A percentile compares a stretch with the other conserved stretches of the same genome.
These are phyloP conservation scores for Phytophthora litchii DNA, from an alignment of 352 stramenopile species.

Conservation along the genomic window DNA sequence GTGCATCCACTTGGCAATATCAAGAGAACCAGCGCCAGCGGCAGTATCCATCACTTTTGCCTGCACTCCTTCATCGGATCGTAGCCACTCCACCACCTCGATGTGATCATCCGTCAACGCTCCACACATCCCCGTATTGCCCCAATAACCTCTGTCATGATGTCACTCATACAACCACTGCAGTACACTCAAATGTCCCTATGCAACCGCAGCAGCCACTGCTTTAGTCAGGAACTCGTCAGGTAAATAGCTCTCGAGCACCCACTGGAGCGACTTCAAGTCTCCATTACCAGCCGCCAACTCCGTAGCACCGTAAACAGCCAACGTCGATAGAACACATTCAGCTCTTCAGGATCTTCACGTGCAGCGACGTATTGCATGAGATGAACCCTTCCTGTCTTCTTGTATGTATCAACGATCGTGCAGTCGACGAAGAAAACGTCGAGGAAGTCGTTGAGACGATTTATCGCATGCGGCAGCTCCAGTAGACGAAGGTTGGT, in stretches of 20 bases:
- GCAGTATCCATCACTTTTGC: conserved; percentile 28
- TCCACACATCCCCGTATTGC: conserved; percentile 27
- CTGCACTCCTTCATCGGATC: conserved; percentile 18
- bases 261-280: conserved; percentile 13
- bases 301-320: conserved; percentile 21
- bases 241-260: conserved; percentile 27
- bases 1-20: conserved; percentile 27
- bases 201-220: conserved; percentile 15
- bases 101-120: conserved; percentile 19
- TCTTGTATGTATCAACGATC: conserved; percentile 18
- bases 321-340: conserved; percentile 28
- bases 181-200: conserved; percentile 27
- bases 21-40: conserved; percentile 10
- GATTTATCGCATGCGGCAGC: conserved; percentile 19
- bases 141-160: conserved; percentile 25
- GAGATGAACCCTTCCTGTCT: conserved; percentile 5
- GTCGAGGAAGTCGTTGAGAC: conserved; percentile 22
- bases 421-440: conserved; percentile 24
- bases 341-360: conserved; percentile 18
- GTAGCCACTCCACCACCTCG: conserved; percentile 23
- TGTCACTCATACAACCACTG: conserved; percentile 29
- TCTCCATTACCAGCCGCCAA: conserved; percentile 20
- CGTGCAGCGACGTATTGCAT: conserved; percentile 27
- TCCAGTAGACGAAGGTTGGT: conserved; percentile 15
- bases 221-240: conserved; percentile 28